Conservation (phyloP, 225 moss, liverwort and hornwort species). For the Bryoerythrophyllum caledonicum region DNA sequence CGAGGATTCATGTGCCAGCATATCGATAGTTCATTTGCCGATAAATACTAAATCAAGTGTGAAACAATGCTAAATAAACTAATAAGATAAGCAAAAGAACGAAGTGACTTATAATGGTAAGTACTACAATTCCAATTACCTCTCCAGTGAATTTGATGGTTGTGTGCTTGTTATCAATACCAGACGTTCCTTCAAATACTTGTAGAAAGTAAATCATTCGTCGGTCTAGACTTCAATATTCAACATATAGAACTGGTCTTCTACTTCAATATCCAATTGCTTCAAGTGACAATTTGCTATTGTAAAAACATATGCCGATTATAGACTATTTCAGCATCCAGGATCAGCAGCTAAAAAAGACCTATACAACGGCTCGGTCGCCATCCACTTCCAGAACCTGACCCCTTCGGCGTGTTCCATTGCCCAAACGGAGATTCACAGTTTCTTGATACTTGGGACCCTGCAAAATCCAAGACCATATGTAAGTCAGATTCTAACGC, state of each 20-base stretch:
- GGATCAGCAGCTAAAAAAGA: slow-evolving; percentile 12
- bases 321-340: background rate
- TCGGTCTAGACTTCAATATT: background rate
- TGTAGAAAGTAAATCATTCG: slow-evolving; percentile 6
- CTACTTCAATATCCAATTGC: background rate
- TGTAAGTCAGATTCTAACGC: background rate
- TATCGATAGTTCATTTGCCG: too few species aligned
- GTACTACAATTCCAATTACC: slow-evolving; percentile 28
- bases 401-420: slow-evolving; percentile 87
- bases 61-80: background rate
- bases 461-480: slow-evolving; percentile 30
- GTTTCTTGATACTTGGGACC: slow-evolving; percentile 95
- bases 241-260: background rate
- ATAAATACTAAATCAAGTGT: too few species aligned
- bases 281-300: background rate
- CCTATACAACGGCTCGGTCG: slow-evolving; percentile 95
- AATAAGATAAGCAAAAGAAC: background rate
- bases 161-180: slow-evolving; percentile 87
- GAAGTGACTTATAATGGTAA: background rate
- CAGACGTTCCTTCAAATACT: slow-evolving; percentile 80
- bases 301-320: background rate
- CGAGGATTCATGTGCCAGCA: too few species aligned
- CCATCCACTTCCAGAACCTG: slow-evolving; percentile 99
- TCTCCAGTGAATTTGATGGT: slow-evolving; percentile 88
- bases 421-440: slow-evolving; percentile 87